Percentiles rank a stretch among this genome's conserved stretches.
Conservation (phyloP, 2,329 filamentous ascomycete genomes). For the Aureobasidium mangrovei region DNA sequence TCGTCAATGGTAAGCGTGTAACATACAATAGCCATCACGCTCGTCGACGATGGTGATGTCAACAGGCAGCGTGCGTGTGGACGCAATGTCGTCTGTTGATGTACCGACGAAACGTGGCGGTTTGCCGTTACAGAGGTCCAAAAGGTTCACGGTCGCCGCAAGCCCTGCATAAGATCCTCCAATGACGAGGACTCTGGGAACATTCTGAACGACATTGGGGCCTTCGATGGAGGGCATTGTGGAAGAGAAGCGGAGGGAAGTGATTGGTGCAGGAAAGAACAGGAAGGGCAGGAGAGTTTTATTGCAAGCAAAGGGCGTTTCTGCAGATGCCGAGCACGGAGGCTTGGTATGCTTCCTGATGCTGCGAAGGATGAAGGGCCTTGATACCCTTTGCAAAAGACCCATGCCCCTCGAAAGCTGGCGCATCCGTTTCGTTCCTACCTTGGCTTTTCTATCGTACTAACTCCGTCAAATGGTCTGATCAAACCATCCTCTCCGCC, state of each 20-base stretch:
- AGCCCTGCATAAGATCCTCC: constrained; percentile 68
- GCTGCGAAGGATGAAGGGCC: not conserved
- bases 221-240: constrained; percentile 2
- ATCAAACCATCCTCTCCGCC: not conserved
- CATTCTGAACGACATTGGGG: not conserved
- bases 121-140: constrained; percentile 54
- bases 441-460: no score
- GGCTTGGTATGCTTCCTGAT: not conserved
- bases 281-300: not conserved
- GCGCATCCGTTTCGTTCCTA: no score
- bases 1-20: not conserved
- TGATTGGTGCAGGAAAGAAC: not conserved
- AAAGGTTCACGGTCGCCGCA: constrained; percentile 55
- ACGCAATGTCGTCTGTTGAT: constrained; percentile 20
- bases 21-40: constrained; percentile 72
- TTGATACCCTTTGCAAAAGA: not conserved
- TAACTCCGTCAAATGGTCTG: not conserved
- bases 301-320: not conserved
- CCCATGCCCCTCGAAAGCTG: not conserved
- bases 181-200: constrained; percentile 48
- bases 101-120: constrained; percentile 34
- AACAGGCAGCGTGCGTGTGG: constrained; percentile 29
- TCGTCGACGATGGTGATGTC: constrained; percentile 70
- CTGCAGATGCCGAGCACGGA: not conserved
- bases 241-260: not conserved